Evolutionary conservation across 371 early-diverging fungal genomes (phyloP), one percentile per base, ranked within the genome.

Genomic region (Parasitella parasitica): DNA sequence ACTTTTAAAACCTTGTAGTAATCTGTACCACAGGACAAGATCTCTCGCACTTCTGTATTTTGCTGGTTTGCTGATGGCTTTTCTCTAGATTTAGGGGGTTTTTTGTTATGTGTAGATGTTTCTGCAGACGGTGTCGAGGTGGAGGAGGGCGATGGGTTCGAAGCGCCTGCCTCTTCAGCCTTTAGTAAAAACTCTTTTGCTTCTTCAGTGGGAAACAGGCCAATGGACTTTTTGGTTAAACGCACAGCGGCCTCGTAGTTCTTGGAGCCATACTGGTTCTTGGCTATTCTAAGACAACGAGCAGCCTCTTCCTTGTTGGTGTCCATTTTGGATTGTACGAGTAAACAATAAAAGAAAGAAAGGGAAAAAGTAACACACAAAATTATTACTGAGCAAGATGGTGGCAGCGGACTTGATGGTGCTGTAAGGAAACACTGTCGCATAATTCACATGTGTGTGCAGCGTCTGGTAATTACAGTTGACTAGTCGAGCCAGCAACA

Each of bases 231-330:
- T 62, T 86, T 86, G 11, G 91, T 89, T 60, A 95, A 91, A 69
- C 91, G 92, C 32, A 92, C 66, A 1, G 97, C 97, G 9, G 80
- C 80, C 4, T 79, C 77, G 52, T 72, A 76, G 71, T 96, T 88
- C 15, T 90, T 91, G 9, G 61, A 70, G 28, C 66, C 73, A 59
- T 80, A 87, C 53, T 92, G 88, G 16, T 80, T 74, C 63, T 89
- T 89, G 16, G 96, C 94, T 64, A 95, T 89, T 5, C 74, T 72
- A 4, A 96, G 69, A 57, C 94, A 93, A 6, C 92, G 81, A 35
- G 80, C 38, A 9, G 97, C 97, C 68, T 95, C 96, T 62, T 95
- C 96, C 69, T 86, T 89, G 75, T 97, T 97, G 61, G 85, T 88
- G 60, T 91, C 94, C 94, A 93, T 94, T 54, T 8, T 36, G 32